Conservation (phyloP, 2,329 filamentous ascomycete species). For the Karstenula rhodostoma region DNA sequence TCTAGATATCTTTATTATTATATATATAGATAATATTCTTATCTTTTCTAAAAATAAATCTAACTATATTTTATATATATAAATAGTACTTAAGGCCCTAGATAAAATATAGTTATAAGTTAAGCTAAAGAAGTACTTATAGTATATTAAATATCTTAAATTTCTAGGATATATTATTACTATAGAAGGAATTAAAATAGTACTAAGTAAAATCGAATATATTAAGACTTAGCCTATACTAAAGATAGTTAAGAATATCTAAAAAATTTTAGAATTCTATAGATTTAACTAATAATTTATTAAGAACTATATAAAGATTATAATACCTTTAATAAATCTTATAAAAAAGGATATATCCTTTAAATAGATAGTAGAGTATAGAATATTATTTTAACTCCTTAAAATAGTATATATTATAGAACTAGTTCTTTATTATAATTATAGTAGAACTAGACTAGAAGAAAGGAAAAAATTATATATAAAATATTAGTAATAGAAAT, state of each 20-base stretch:
- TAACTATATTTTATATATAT: neutral
- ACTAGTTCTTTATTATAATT: too few relatives aligned
- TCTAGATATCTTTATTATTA: neutral
- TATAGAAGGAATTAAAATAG: neutral
- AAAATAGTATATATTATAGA: constrained; percentile 7
- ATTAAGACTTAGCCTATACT: neutral
- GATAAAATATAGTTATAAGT: neutral
- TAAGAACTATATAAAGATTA: neutral
- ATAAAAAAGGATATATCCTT: constrained; percentile 3
- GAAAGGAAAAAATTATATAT: too few relatives aligned
- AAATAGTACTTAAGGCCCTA: neutral
- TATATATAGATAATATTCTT: neutral
- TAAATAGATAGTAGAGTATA: neutral
- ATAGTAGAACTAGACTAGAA: too few relatives aligned
- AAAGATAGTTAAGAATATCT: neutral
- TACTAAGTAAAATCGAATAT: constrained; percentile 5
- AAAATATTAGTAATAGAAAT: too few relatives aligned
- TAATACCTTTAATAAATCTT: neutral
- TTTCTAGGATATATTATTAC: constrained; percentile 9
- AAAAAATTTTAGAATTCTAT: neutral
- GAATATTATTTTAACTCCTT: neutral
- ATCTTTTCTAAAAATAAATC: neutral
- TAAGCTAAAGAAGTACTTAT: neutral
- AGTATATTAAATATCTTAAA: neutral
- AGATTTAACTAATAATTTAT: neutral